These are phyloP conservation scores for Begonia loranthoides DNA, from an alignment of 306 rosid genomes.

Conservation along the genomic window DNA sequence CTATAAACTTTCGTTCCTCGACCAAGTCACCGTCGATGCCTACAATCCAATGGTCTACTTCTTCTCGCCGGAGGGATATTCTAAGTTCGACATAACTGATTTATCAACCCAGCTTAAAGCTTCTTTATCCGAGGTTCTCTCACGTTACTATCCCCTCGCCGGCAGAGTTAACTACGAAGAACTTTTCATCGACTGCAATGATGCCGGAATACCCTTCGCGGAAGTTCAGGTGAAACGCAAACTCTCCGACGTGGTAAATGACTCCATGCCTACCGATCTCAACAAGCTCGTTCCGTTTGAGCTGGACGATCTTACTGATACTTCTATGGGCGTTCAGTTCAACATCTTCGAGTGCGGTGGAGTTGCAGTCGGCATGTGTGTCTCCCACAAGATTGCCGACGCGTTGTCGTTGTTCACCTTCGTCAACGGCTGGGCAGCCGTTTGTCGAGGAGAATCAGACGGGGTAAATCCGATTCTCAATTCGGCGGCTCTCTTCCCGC, in stretches of 20 bases:
- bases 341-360: constrained; percentile 37
- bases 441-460: constrained; percentile 5
- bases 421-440: constrained; percentile 35
- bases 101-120: constrained; percentile 17
- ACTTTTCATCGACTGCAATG: constrained; percentile 30
- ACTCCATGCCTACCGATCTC: constrained; percentile 4
- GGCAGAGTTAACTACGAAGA: constrained; percentile 20
- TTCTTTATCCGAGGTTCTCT: constrained; percentile 26
- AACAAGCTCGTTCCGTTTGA: constrained; percentile 5
- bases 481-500: constrained; percentile 44
- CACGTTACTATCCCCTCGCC: constrained; percentile 39
- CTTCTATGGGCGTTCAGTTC: constrained; percentile 22
- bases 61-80: constrained; percentile 11
- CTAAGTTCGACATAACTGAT: background rate
- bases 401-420: constrained; percentile 20
- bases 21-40: constrained; percentile 4
- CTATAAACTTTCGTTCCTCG: constrained; percentile 25
- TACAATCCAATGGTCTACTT: constrained; percentile 32
- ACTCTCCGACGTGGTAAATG: constrained; percentile 18
- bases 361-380: constrained; percentile 19
- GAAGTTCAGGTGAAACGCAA: constrained; percentile 11
- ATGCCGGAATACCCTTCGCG: constrained; percentile 32
- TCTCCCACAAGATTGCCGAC: constrained; percentile 40
- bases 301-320: background rate
- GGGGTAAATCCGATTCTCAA: constrained; percentile 18